Evolutionary conservation across 257 asterid species (phyloP), one percentile per base, ranked within the genome.

Genomic region (Ajuga chamaepitys): DNA sequence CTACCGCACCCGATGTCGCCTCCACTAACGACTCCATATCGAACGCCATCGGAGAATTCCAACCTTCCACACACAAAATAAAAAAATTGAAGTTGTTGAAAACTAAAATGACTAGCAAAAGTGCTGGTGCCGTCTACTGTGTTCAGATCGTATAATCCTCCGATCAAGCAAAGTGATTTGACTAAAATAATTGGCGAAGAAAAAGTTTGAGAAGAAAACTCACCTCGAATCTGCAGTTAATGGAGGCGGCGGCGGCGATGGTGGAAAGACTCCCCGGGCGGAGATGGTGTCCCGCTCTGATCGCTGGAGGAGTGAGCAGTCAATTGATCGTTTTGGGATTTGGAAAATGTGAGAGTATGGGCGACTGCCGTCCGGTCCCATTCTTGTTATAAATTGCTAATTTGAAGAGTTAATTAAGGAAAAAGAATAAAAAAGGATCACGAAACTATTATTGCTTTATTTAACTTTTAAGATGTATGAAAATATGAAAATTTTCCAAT

Each of bases 1-100:
- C 98, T 32, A 92, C 66, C 56, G 98, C 97, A 64, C 97, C 98
- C 6, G 98, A 83, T n/a, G 96, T 75, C 70, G 98, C 98, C 80
- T 92, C 98, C 54, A 82, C 88, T 61, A 87, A n/a, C 44, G 97
- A 87, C 72, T 92, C 98, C 89, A 89, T 63, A 76, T 79, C 83
- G 38, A 62, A 59, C 58, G 84, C 90, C 85, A 72, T 60, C 55
- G 70, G 48, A 21, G 17, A 60, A 59, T 40, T 32, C 37, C 56
- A 45, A 61, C 74, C 71, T 71, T 12, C 10, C 58, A 25, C 64
- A 62, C 68, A 48, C 32, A 52, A 20, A 57, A 60, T 65, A 26
- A 37, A 20, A 1, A 7, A 59, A 59, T 2, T 40, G 3, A 58
- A 52, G 20, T 13, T 17, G 66, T 24, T 24, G 40, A 68, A 62